Base-by-base conservation (phyloP, 805 yeast genomes). In the Tetrapisispora pingtungensis region DNA sequence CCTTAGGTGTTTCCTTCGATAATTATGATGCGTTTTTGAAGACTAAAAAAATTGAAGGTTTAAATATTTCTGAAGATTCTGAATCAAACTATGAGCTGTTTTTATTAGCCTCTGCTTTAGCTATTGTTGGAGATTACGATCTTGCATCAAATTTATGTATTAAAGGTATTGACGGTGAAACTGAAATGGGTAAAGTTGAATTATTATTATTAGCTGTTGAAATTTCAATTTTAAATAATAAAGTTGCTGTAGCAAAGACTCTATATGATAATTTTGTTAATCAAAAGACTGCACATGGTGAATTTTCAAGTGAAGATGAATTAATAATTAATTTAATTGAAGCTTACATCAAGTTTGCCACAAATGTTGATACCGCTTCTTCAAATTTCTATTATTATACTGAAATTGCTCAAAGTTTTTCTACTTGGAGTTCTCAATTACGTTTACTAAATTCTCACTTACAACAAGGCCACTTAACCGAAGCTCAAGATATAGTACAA, bases 401-500 rank as follows among this genome's bases (percentile, higher is more conserved):
- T 64, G 98, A 90, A 65, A 50, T 64, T 39, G 71, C 87, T 36
- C 79, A 83, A 47, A 73, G 77, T 30, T 69, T 72, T 47, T 71
- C 70, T 39, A 59, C 71, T 40, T 68, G 71, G 57, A 74, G 75
- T 53, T 67, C 75, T 15, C 72, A 83, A 52, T 56, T 76, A 31
- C 80, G 83, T 33, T 76, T 87, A 56, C 73, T 87, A 36, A 82
- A 80, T 10, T 71, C 88, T 47, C 87, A 89, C 49, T 66, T 89
- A 54, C 87, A 85, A 66, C 74, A 87, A 60, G 77, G 80, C 41
- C 84, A 89, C 57, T 69, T 77, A 45, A 90, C 89, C 2, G 97
- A 90, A 65, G 89, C 96, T 10, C 74, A 75, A 47, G 85, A 84
- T 49, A 69, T 80, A 32, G 66, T 83, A 12, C 66, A 65, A 27